Percentiles rank a stretch among this genome's conserved stretches.
phyloP scores from a whole-genome alignment of 306 rosid genomes.

The Canavalia ensiformis region DNA sequence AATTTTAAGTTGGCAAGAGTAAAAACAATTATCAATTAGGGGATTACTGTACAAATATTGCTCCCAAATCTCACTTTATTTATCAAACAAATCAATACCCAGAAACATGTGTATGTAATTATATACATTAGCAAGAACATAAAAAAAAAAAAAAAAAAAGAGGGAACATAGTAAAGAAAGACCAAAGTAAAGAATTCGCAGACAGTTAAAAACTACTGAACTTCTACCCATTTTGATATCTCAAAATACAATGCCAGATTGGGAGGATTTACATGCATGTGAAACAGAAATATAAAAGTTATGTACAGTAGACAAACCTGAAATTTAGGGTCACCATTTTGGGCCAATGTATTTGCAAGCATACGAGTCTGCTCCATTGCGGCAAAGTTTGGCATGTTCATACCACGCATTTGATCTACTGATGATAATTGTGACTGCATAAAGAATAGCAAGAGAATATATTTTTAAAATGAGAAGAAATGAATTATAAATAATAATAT shows the following conservation, averaged over 20 bases:
- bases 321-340: conserved; percentile 93
- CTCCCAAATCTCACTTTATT: conserved; percentile 4
- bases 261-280: conserved; percentile 30
- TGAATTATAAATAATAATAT: conserved; percentile 8
- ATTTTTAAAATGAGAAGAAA: conserved; percentile 13
- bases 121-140: conserved; percentile 25
- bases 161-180: not conserved
- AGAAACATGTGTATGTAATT: not conserved
- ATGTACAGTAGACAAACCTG: conserved; percentile 67
- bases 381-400: conserved; percentile 71
- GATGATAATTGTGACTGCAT: conserved; percentile 85
- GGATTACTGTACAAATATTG: conserved; percentile 25
- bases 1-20: not conserved
- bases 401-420: conserved; percentile 72
- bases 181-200: not conserved
- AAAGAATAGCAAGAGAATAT: conserved; percentile 41
- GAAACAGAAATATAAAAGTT: conserved; percentile 41
- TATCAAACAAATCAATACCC: conserved; percentile 8
- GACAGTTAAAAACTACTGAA: conserved; percentile 24
- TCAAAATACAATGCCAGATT: conserved; percentile 9
- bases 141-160: conserved; percentile 1
- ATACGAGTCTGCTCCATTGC: conserved; percentile 97
- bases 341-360: conserved; percentile 94
- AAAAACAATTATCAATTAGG: not conserved
- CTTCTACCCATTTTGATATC: conserved; percentile 24